A percentile compares a stretch with the other conserved stretches of the same genome.
Evolutionary conservation across 805 yeast genomes (phyloP).

Genomic region (Metschnikowia anglica): DNA sequence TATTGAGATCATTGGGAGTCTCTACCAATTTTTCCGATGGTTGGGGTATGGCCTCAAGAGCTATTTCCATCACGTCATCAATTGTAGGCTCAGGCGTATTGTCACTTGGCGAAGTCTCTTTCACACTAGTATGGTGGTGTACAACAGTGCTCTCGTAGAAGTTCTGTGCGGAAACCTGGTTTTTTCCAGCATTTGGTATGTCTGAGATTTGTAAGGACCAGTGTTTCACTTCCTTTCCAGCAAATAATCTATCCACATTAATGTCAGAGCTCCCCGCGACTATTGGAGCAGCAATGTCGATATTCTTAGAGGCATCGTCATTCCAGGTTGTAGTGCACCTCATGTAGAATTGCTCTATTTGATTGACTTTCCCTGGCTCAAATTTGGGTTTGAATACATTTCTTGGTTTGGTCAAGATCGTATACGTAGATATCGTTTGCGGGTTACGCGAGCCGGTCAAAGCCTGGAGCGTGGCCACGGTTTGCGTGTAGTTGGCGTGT

Average conservation of each 20-base stretch:
- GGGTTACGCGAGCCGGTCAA: constrained; percentile 50
- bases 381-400: constrained; percentile 52
- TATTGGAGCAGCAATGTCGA: constrained; percentile 31
- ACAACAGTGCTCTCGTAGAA: constrained; percentile 59
- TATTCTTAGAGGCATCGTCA: constrained; percentile 22
- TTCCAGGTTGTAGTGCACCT: constrained; percentile 51
- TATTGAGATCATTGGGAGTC: too few species aligned
- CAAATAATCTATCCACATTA: constrained; percentile 32
- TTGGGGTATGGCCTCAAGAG: neutral
- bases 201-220: constrained; percentile 71
- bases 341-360: constrained; percentile 55
- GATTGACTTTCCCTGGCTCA: constrained; percentile 56
- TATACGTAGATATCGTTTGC: constrained; percentile 46
- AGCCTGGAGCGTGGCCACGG: constrained; percentile 49
- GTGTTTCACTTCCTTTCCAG: constrained; percentile 26
- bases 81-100: neutral
- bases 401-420: constrained; percentile 50
- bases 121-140: constrained; percentile 43
- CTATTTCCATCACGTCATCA: neutral
- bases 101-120: neutral
- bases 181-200: constrained; percentile 73
- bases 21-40: too few species aligned
- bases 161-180: constrained; percentile 61
- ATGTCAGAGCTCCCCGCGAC: constrained; percentile 22
- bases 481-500: constrained; percentile 39